Evolutionary conservation across 495 filamentous ascomycete species (phyloP).

Genomic region (Penicillium riverlandense): DNA sequence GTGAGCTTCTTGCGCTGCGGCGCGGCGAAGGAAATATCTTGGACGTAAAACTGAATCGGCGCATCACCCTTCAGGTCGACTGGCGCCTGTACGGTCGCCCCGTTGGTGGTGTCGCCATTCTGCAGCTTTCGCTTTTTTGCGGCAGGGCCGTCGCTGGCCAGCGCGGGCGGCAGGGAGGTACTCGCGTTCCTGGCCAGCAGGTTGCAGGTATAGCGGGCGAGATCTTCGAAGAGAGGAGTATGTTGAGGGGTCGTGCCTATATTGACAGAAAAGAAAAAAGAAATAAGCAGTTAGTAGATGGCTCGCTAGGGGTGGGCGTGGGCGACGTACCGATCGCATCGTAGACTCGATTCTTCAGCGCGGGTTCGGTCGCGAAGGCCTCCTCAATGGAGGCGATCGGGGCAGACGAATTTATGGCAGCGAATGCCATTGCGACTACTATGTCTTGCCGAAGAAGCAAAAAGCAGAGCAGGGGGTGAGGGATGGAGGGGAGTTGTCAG

Average conservation of each 20-base stretch:
- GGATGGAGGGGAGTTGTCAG: constrained; percentile 9
- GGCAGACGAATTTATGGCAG: constrained; percentile 30
- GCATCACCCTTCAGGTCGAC: constrained; percentile 32
- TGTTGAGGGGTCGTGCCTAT: constrained; percentile 34
- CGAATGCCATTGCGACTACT: constrained; percentile 35
- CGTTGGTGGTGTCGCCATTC: constrained; percentile 27
- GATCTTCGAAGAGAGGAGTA: constrained; percentile 37
- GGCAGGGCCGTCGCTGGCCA: constrained; percentile 26
- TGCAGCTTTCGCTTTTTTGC: constrained; percentile 53
- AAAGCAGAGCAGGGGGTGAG: constrained; percentile 10
- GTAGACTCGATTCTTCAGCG: constrained; percentile 40
- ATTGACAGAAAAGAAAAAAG: constrained; percentile 2
- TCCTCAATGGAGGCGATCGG: constrained; percentile 33
- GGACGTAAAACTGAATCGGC: constrained; percentile 45
- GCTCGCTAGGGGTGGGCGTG: not conserved
- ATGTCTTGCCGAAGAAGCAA: not conserved
- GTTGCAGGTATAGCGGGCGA: constrained; percentile 39
- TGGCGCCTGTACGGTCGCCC: constrained; percentile 32
- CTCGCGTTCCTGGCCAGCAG: constrained; percentile 33
- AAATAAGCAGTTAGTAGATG: constrained; percentile 13
- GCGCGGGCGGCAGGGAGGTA: constrained; percentile 15
- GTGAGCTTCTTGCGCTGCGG: constrained; percentile 90
- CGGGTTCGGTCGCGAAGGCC: constrained; percentile 38
- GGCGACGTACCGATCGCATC: constrained; percentile 40
- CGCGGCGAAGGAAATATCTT: constrained; percentile 67